phyloP scores from a whole-genome alignment of 1,284 basidiomycete species.

The Boletus sp. region DNA sequence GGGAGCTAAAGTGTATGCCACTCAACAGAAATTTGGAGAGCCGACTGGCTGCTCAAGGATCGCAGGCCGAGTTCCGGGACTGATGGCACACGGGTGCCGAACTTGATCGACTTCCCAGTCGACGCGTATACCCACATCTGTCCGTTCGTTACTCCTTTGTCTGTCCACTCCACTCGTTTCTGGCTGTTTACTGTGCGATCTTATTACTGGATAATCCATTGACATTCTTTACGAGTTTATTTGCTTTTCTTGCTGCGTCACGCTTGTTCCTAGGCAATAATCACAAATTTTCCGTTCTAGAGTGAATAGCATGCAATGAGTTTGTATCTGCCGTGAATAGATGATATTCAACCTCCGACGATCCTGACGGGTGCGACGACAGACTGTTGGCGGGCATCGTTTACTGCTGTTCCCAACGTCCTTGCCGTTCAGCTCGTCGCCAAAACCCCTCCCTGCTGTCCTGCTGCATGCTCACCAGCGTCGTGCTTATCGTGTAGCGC shows the following conservation, averaged over 20 bases:
- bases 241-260: constrained; percentile 30
- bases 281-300: constrained; percentile 11
- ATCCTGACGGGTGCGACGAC: constrained; percentile 17
- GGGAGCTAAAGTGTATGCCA: constrained; percentile 12
- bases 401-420: constrained; percentile 5
- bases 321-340: constrained; percentile 9
- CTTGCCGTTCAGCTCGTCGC: constrained; percentile 4
- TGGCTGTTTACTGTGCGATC: constrained; percentile 33
- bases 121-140: constrained; percentile 33
- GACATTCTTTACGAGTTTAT: constrained; percentile 34
- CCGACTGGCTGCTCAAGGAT: constrained; percentile 82
- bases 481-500: constrained; percentile 14
- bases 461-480: constrained; percentile 16
- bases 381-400: constrained; percentile 8
- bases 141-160: constrained; percentile 35
- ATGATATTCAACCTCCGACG: constrained; percentile 32
- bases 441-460: constrained; percentile 1
- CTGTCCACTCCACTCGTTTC: constrained; percentile 30
- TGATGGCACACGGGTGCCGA: constrained; percentile 30
- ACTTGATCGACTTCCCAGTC: constrained; percentile 25
- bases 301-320: constrained; percentile 14
- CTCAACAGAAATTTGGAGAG: constrained; percentile 77
- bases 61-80: constrained; percentile 59
- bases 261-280: constrained; percentile 26
- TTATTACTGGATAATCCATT: constrained; percentile 37